Evolutionary conservation across 106 monocot species (phyloP), one percentile per base, ranked within the genome.

Genomic region (Dendrobium huoshanense): DNA sequence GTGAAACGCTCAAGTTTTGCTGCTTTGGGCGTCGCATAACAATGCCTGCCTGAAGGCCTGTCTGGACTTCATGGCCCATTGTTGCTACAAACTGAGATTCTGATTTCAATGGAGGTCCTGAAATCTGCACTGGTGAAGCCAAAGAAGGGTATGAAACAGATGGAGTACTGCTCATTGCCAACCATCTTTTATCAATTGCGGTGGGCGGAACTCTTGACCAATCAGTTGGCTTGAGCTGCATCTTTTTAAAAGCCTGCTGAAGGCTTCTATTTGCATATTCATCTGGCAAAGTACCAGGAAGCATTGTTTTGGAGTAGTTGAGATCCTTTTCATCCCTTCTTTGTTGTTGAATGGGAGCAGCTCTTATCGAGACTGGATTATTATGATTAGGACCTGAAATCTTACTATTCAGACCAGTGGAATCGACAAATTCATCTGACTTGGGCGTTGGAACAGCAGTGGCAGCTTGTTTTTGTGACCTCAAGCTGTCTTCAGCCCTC

Each of bases 21-120:
- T 89, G 91, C 59, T 81, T 87, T 48, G 82, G 92, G 2, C 94
- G 92, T 74, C 92, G 92, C 92, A 98, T 94, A 79, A 98, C 73
- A 18, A 85, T 80, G 37, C 61, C 61, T 61, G 9, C 56, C 51
- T 48, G 77, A 54, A 76, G 43, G 67, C 42, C 81, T 6, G 79
- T 64, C 86, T 85, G 90, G 2, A 81, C 67, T 58, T 90, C 86
- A 80, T 56, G 84, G 49, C 56, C 74, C 13, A 67, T 16, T 51
- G 81, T 80, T 0, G 75, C 68, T 3, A 74, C 55, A 75, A 78
- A 83, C 20, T 74, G 80, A 13, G 82, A 15, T 48, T 85, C 86
- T 42, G 84, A 51, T 55, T 81, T 87, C 29, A 70, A 42, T 29
- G 56, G 70, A 43, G 78, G 75, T 27, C 77, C 72, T 48, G 84